phyloP scores from a whole-genome alignment of 2,329 filamentous ascomycete genomes.

The Nothomitra cinnamomea region DNA sequence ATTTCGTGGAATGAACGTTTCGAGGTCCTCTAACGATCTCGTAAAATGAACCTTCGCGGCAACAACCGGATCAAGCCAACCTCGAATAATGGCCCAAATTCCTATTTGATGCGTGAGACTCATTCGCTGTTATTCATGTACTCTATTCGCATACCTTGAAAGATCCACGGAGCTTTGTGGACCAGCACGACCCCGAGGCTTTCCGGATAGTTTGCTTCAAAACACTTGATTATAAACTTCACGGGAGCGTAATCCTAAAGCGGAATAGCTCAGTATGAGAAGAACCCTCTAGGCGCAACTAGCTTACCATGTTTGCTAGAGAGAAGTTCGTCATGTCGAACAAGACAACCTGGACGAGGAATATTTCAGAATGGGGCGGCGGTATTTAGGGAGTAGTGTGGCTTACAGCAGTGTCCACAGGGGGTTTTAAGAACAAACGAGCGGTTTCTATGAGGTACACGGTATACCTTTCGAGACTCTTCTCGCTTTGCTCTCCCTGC shows the following conservation, averaged over 20 bases:
- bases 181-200: slow-evolving; percentile 78
- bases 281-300: background rate
- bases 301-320: slow-evolving; percentile 73
- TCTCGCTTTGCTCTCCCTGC: slow-evolving; percentile 64
- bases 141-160: slow-evolving; percentile 50
- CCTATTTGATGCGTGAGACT: slow-evolving; percentile 28
- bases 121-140: slow-evolving; percentile 5
- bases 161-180: slow-evolving; percentile 93
- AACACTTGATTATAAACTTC: slow-evolving; percentile 99
- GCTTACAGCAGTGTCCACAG: slow-evolving; percentile 82
- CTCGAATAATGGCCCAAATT: slow-evolving; percentile 90
- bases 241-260: slow-evolving; percentile 74
- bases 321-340: slow-evolving; percentile 95
- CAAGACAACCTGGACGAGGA: slow-evolving; percentile 50
- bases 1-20: slow-evolving; percentile 51
- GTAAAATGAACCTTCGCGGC: slow-evolving; percentile 89
- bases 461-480: slow-evolving; percentile 73
- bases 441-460: slow-evolving; percentile 90
- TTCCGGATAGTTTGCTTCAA: slow-evolving; percentile 96
- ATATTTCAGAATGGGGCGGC: too few species aligned
- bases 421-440: slow-evolving; percentile 61
- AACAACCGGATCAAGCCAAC: slow-evolving; percentile 94
- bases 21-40: slow-evolving; percentile 61
- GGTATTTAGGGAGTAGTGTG: background rate
- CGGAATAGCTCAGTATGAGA: background rate